Conservation (phyloP, 331 rosid genomes). For the Ulmus americana region DNA sequence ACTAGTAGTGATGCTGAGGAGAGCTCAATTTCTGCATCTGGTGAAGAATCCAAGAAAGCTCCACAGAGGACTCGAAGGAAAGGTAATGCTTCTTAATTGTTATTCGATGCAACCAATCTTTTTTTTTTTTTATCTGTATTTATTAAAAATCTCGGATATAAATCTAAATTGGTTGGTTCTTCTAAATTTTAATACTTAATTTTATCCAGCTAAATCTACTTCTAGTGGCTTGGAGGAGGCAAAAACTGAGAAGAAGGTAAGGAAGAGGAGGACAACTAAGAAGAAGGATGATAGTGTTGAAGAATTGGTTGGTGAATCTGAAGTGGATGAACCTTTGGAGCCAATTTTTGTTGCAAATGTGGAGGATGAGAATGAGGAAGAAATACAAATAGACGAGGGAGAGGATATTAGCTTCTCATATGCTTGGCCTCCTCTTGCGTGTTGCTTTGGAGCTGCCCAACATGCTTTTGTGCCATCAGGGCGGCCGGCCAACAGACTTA, state of each 20-base stretch:
- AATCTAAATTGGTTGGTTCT: conserved; percentile 11
- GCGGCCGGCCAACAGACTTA: conserved; percentile 74
- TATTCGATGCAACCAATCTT: neutral
- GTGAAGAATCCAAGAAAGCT: conserved; percentile 46
- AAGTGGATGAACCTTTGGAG: conserved; percentile 47
- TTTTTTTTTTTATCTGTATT: neutral
- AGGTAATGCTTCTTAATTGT: conserved; percentile 34
- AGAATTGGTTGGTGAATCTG: conserved; percentile 36
- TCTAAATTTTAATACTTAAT: conserved; percentile 15
- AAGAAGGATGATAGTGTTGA: conserved; percentile 33
- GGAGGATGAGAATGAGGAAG: conserved; percentile 51
- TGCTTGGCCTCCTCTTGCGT: conserved; percentile 96
- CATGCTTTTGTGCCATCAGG: conserved; percentile 89
- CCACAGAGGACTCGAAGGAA: conserved; percentile 41
- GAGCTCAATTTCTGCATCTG: conserved; percentile 26
- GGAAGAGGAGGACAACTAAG: conserved; percentile 49
- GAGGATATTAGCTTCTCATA: conserved; percentile 72
- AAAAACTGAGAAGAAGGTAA: conserved; percentile 50
- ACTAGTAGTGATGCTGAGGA: conserved; percentile 38
- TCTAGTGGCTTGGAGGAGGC: conserved; percentile 48
- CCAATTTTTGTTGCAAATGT: conserved; percentile 32
- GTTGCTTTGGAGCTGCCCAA: conserved; percentile 92
- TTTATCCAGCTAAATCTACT: conserved; percentile 46
- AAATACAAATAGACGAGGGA: conserved; percentile 46
- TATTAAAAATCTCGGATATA: neutral